Evolutionary conservation across 768 basidiomycete genomes (phyloP).

Genomic region (Boletus tylopilopsis): DNA sequence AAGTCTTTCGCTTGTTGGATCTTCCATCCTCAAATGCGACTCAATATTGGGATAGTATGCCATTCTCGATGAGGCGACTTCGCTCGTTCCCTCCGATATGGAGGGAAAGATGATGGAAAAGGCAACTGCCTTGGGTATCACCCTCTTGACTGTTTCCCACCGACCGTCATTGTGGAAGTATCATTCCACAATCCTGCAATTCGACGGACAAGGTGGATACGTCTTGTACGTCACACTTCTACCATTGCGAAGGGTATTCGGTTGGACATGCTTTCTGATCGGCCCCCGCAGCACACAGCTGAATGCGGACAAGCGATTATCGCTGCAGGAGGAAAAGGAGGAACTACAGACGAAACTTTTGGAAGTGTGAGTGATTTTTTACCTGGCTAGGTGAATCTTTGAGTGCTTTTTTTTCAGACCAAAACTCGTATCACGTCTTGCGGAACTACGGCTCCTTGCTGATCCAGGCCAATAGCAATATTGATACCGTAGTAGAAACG

Average conservation of each 20-base stretch:
- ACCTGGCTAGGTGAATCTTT: not conserved
- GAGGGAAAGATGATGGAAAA: constrained; percentile 95
- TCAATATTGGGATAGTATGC: constrained; percentile 63
- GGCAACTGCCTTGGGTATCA: constrained; percentile 83
- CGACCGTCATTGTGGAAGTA: constrained; percentile 93
- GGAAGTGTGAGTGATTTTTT: constrained; percentile 64
- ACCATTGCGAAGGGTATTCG: not conserved
- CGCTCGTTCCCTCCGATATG: constrained; percentile 87
- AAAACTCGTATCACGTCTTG: constrained; percentile 73
- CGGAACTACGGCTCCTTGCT: constrained; percentile 52
- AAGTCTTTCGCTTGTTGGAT: constrained; percentile 15
- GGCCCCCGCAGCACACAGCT: constrained; percentile 64
- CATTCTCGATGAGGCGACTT: constrained; percentile 95
- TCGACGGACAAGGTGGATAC: constrained; percentile 93
- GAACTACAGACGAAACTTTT: constrained; percentile 77
- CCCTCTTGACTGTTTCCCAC: constrained; percentile 92
- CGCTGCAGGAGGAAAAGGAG: constrained; percentile 94
- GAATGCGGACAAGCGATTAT: constrained; percentile 85
- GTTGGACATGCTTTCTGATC: not conserved
- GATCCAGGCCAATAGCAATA: not conserved
- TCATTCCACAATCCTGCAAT: constrained; percentile 84
- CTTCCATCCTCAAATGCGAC: not conserved
- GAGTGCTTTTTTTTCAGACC: constrained; percentile 44
- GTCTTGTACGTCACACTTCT: constrained; percentile 65
- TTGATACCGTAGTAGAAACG: too few relatives aligned